Base-by-base conservation (phyloP, 306 rosid species). In the Medicago ruthenica region DNA sequence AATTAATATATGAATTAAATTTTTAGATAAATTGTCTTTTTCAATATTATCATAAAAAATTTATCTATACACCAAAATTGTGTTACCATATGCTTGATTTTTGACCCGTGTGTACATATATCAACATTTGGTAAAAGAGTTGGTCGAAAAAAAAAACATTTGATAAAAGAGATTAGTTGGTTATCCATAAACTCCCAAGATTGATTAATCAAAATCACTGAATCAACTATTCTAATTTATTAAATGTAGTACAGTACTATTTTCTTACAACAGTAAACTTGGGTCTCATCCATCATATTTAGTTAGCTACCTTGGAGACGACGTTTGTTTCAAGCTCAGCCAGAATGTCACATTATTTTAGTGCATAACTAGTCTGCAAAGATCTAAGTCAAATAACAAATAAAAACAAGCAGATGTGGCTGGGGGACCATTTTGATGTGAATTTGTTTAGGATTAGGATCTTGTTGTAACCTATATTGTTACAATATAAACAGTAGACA, bases 401-500 rank as follows among this genome's bases (percentile, higher is more conserved):
- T 3, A 39, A 12, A 31, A 55, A 47, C 7, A 17, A 70, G 16
- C 37, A 53, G 5, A 24, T 18, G 27, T 18, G 11, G 2, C 22
- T n/a, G 7, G 58, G 58, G 58, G 21, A 51, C 58, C 58, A 51
- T 51, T 51, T 51, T 16, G 12, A 16, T 51, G 12, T 51, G 22
- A 51, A 51, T 51, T 51, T 17, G 9, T 51, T 51, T 51, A 31
- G 17, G 62, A 50, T 3, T 50, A 31, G 34, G 27, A 68, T 2
- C 37, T 34, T 34, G 37, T 34, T 34, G 37, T 34, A 34, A 34
- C 37, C 37, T 34, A 34, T 34, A 34, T 11, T 44, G 50, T 10
- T 42, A 10, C 48, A 42, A 57, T 60, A 75, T 27, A 37, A 77
- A 67, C 66, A 39, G 82, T 42, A 34, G 37, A 34, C 7, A 34